Evolutionary conservation across 2,329 filamentous ascomycete genomes (phyloP), one percentile per base, ranked within the genome.

Genomic region (Fusarium vanettenii): DNA sequence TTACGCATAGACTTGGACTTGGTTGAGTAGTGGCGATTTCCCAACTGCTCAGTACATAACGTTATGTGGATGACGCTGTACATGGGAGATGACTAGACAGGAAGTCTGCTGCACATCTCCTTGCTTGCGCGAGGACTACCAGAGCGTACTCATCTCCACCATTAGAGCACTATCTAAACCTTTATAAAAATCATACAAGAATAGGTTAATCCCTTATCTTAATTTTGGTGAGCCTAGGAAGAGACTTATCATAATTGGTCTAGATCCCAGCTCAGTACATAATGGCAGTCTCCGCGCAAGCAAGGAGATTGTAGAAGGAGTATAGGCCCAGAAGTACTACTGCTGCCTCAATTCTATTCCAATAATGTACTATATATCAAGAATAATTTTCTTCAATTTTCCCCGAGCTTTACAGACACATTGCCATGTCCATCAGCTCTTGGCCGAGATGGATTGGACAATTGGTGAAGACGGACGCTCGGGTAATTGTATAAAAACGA

Each of bases 401-500:
- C 31, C 10, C 20, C 2, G 6, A 7, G 29, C 20, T 37, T 39
- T 25, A 13, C 10, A 37, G 31, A 4, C n/a, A 18, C 10, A 10
- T 11, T 57, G 14, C 20, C 31, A 22, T 6, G 14, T 37, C 33
- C 1, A 27, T 35, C 60, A 33, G 48, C 22, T 75, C 35, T 66
- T 18, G 43, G 37, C 55, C 48, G 55, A 73, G 43, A 60, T 20
- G 14, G 20, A 62, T 60, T 43, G 63, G 65, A 61, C 64, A 69
- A 67, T 66, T 60, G 56, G 45, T 55, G 60, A 63, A 18, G 57
- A 39, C 50, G 31, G 57, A 45, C 63, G 52, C 60, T 77, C 43
- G 64, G 52, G 57, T 67, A 70, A 67, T 67, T 48, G 56, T 66
- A 45, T 37, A 78, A 72, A 76, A 72, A 66, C 66, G 70, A 73